Percentiles rank a stretch among this genome's conserved stretches.
Evolutionary conservation across 202 grass and related monocot species (phyloP).

Genomic region (Setaria viridis): DNA sequence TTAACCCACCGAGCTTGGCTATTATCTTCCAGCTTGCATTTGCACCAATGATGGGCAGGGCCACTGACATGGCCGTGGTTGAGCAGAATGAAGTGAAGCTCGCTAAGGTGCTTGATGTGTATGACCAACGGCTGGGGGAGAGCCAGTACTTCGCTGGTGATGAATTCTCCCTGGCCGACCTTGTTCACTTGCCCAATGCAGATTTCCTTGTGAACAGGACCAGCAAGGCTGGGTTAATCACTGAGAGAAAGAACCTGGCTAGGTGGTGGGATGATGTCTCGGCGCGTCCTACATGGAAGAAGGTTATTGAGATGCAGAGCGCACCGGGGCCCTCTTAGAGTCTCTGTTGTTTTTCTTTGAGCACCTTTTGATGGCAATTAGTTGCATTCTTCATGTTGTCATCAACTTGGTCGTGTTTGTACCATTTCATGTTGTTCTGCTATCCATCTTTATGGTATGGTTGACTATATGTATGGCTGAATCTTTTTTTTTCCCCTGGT

Average conservation of each 20-base stretch:
- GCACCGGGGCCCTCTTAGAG: constrained; percentile 46
- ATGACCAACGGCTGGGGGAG: constrained; percentile 67
- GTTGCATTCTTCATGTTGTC: constrained; percentile 32
- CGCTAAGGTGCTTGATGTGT: constrained; percentile 80
- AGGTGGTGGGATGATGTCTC: constrained; percentile 91
- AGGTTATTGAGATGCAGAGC: constrained; percentile 69
- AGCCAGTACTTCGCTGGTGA: constrained; percentile 74
- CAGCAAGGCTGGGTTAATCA: constrained; percentile 59
- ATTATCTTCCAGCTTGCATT: constrained; percentile 86
- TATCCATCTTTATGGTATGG: constrained; percentile 4
- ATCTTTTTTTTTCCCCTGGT: constrained; percentile 18
- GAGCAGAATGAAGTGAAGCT: constrained; percentile 81
- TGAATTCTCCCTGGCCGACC: constrained; percentile 79
- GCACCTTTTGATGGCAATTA: constrained; percentile 27
- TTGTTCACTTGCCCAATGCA: constrained; percentile 84
- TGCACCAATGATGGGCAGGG: constrained; percentile 60
- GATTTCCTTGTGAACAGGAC: constrained; percentile 63
- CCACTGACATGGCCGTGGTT: constrained; percentile 61
- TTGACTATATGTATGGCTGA: constrained; percentile 1
- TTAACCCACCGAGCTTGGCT: constrained; percentile 69
- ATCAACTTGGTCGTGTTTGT: constrained; percentile 15
- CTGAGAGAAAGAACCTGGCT: constrained; percentile 71
- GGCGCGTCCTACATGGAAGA: constrained; percentile 64
- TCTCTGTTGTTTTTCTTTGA: constrained; percentile 15
- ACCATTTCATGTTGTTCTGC: constrained; percentile 13